These are phyloP conservation scores for Soucietia sequanensis DNA, from an alignment of 805 yeast species.

Conservation along the genomic window DNA sequence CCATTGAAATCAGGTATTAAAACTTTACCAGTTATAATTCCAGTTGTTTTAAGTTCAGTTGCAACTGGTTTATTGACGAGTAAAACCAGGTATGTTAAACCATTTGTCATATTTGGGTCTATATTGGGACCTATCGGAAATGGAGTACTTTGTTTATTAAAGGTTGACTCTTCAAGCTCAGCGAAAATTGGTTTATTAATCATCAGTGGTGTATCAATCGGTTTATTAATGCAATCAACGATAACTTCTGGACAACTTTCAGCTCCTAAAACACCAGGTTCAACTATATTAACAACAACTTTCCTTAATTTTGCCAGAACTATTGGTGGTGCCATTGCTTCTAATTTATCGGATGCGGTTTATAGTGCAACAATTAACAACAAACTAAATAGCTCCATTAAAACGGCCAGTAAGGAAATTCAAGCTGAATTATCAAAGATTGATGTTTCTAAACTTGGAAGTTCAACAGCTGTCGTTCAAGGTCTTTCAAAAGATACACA, in stretches of 20 bases:
- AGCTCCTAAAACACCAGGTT: conserved; percentile 53
- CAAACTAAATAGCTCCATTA: conserved; percentile 6
- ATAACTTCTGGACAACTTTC: conserved; percentile 45
- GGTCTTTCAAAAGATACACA: conserved; percentile 13
- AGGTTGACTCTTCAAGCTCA: conserved; percentile 32
- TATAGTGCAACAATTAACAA: conserved; percentile 26
- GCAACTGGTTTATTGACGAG: conserved; percentile 37
- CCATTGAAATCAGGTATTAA: conserved; percentile 48
- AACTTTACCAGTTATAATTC: conserved; percentile 41
- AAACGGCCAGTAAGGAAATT: conserved; percentile 9
- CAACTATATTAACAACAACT: conserved; percentile 47
- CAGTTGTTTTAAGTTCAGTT: conserved; percentile 37
- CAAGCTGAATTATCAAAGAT: conserved; percentile 16
- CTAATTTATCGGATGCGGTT: conserved; percentile 42
- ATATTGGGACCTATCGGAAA: conserved; percentile 39
- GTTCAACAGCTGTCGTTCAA: conserved; percentile 12
- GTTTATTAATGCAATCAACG: conserved; percentile 46
- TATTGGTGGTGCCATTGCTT: conserved; percentile 46
- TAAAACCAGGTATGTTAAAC: conserved; percentile 40
- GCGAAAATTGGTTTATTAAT: conserved; percentile 46
- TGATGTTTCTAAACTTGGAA: conserved; percentile 12
- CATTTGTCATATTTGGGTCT: conserved; percentile 35
- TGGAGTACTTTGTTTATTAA: conserved; percentile 45
- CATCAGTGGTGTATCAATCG: conserved; percentile 47
- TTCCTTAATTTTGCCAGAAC: conserved; percentile 44